Conservation (phyloP, 768 basidiomycete genomes). For the Suillus decipiens region DNA sequence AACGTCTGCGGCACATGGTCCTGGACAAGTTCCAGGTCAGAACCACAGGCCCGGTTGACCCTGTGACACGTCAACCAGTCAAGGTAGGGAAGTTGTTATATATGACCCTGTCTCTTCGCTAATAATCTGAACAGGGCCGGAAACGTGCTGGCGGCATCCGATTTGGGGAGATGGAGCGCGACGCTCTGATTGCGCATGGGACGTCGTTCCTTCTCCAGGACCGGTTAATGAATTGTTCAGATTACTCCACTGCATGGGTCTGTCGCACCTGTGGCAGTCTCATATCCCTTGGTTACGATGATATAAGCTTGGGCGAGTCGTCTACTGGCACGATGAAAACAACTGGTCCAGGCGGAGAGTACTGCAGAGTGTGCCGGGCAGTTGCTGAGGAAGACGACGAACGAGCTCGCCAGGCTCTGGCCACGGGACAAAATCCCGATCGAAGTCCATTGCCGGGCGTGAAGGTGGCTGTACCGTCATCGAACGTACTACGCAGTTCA, state of each 20-base stretch:
- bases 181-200: slow-evolving; percentile 97
- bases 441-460: slow-evolving; percentile 50
- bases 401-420: slow-evolving; percentile 57
- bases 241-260: slow-evolving; percentile 99
- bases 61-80: slow-evolving; percentile 93
- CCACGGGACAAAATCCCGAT: slow-evolving; percentile 52
- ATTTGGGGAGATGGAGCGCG: slow-evolving; percentile 99
- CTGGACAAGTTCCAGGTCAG: slow-evolving; percentile 99
- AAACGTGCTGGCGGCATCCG: slow-evolving; percentile 99
- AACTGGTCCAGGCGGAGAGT: slow-evolving; percentile 83
- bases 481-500: slow-evolving; percentile 61
- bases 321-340: slow-evolving; percentile 52
- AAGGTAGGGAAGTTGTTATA: slow-evolving; percentile 59
- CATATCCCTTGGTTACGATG: slow-evolving; percentile 95
- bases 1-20: slow-evolving; percentile 98
- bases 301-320: slow-evolving; percentile 71
- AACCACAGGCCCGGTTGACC: slow-evolving; percentile 96
- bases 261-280: slow-evolving; percentile 95
- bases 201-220: slow-evolving; percentile 98
- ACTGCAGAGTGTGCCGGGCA: slow-evolving; percentile 91
- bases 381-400: slow-evolving; percentile 65
- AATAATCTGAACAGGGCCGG: slow-evolving; percentile 63
- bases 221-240: slow-evolving; percentile 98
- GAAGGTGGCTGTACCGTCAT: slow-evolving; percentile 63
- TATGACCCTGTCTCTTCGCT: background rate